Evolutionary conservation across 306 rosid genomes (phyloP).

Genomic region (Begonia peltatifolia): DNA sequence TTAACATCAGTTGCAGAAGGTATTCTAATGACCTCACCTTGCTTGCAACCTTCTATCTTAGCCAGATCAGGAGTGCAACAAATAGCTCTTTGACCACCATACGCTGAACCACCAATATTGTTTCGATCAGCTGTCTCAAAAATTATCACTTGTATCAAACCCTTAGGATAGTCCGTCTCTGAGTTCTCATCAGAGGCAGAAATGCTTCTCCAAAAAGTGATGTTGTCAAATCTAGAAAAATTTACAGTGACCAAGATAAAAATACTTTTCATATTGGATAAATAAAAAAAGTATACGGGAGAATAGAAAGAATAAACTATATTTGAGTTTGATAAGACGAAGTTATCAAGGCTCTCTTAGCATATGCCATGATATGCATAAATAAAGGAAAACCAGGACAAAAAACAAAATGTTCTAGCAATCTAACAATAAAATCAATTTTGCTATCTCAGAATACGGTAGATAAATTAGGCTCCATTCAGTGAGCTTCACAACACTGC

Average conservation of each 20-base stretch:
- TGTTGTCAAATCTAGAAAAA: slow-evolving; percentile 54
- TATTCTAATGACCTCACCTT: slow-evolving; percentile 81
- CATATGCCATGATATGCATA: too few species aligned
- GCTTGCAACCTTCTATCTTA: slow-evolving; percentile 78
- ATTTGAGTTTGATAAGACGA: not conserved
- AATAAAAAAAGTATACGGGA: not conserved
- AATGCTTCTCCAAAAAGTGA: slow-evolving; percentile 62
- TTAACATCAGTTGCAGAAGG: slow-evolving; percentile 57
- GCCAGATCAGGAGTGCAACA: slow-evolving; percentile 95
- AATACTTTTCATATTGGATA: not conserved
- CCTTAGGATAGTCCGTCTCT: slow-evolving; percentile 29
- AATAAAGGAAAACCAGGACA: too few species aligned
- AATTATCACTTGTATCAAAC: slow-evolving; percentile 54
- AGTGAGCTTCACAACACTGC: too few species aligned
- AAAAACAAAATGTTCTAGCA: too few species aligned
- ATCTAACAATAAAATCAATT: too few species aligned
- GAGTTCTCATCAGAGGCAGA: slow-evolving; percentile 34
- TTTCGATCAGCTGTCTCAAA: slow-evolving; percentile 92
- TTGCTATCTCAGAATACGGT: too few species aligned
- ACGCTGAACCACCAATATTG: slow-evolving; percentile 90
- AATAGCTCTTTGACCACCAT: slow-evolving; percentile 90
- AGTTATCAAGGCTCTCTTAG: too few species aligned
- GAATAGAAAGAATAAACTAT: not conserved
- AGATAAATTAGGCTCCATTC: too few species aligned
- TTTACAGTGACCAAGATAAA: slow-evolving; percentile 14